Evolutionary conservation across 768 basidiomycete genomes (phyloP).

Genomic region (Termitomyces sp.): DNA sequence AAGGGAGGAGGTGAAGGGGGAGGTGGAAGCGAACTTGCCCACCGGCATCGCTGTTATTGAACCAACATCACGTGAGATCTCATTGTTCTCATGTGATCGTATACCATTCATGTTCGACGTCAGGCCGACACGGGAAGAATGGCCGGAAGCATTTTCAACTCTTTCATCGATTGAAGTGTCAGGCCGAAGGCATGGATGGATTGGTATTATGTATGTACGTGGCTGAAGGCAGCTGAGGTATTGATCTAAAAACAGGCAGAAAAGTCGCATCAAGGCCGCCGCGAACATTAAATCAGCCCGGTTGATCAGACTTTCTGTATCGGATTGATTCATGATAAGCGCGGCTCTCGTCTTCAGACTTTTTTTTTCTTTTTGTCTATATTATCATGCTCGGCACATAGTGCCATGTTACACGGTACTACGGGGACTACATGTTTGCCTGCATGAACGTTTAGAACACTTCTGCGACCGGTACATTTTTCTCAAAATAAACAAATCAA

Average conservation of each 20-base stretch:
- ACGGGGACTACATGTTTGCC: too few species aligned
- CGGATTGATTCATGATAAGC: not conserved
- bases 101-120: not conserved
- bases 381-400: too few species aligned
- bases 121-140: too few species aligned
- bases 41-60: slow-evolving; percentile 5
- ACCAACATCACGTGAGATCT: slow-evolving; percentile 18
- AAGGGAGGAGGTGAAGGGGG: not conserved
- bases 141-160: too few species aligned
- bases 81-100: not conserved
- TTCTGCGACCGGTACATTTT: too few species aligned
- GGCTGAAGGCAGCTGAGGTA: not conserved
- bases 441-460: too few species aligned
- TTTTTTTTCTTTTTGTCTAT: too few species aligned
- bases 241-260: not conserved
- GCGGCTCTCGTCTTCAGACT: too few species aligned
- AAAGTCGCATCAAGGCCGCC: not conserved
- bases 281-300: not conserved
- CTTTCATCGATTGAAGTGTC: too few species aligned
- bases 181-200: too few species aligned
- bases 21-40: slow-evolving; percentile 7
- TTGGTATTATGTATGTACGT: too few species aligned
- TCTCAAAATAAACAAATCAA: not conserved
- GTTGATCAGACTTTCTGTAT: not conserved
- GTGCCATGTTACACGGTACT: too few species aligned